These are phyloP conservation scores for Botrytis pseudocinerea DNA, from an alignment of 2,329 filamentous ascomycete genomes.

Conservation along the genomic window DNA sequence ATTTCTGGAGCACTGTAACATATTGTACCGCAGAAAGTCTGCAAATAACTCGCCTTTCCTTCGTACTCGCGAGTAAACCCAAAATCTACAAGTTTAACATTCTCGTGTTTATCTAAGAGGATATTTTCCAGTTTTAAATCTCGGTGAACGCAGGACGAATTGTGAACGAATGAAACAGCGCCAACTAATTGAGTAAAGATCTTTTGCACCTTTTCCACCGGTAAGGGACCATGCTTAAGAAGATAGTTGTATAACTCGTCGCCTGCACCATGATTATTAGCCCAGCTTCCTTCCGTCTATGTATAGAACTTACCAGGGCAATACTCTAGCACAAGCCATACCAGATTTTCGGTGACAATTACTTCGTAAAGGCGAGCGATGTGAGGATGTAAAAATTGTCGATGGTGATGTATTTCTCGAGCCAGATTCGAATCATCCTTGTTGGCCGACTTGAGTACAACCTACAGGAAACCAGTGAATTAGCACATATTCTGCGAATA, in stretches of 20 bases:
- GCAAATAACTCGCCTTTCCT: constrained; percentile 88
- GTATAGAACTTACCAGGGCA: constrained; percentile 68
- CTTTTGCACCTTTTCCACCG: constrained; percentile 84
- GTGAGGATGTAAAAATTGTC: constrained; percentile 95
- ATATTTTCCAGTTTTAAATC: constrained; percentile 98
- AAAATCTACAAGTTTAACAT: constrained; percentile 97
- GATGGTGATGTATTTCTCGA: constrained; percentile 96
- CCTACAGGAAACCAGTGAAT: constrained; percentile 51
- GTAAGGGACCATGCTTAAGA: constrained; percentile 79
- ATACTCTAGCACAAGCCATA: constrained; percentile 97
- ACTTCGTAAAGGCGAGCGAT: constrained; percentile 97
- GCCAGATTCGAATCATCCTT: constrained; percentile 95
- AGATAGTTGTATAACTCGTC: constrained; percentile 98
- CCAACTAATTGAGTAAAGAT: constrained; percentile 96
- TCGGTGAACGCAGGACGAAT: constrained; percentile 91
- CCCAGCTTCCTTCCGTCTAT: constrained; percentile 12
- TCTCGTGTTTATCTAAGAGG: constrained; percentile 91
- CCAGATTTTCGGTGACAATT: constrained; percentile 90
- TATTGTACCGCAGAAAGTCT: constrained; percentile 96
- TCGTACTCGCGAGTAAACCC: constrained; percentile 98
- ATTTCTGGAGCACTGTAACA: constrained; percentile 98
- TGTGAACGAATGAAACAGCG: constrained; percentile 92
- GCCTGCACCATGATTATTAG: constrained; percentile 54
- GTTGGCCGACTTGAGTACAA: constrained; percentile 96
- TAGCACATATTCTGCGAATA: constrained; percentile 26